A percentile compares a stretch with the other conserved stretches of the same genome.
Evolutionary conservation across 2,329 filamentous ascomycete species (phyloP).

Genomic region (Neofusicoccum sp.): DNA sequence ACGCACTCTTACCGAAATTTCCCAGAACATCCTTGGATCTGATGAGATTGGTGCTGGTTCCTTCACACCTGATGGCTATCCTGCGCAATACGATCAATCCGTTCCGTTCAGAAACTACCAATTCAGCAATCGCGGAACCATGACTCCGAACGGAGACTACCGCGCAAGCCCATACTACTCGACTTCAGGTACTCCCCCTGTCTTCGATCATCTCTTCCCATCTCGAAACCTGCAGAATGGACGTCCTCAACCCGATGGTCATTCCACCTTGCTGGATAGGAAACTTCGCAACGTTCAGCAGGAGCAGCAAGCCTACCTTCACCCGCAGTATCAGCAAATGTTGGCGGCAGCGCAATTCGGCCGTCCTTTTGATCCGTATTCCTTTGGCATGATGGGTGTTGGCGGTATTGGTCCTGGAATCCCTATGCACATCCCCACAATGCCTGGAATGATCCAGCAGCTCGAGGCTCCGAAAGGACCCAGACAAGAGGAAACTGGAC

Average conservation of each 20-base stretch:
- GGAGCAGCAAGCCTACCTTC: constrained; percentile 36
- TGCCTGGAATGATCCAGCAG: constrained; percentile 39
- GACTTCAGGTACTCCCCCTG: constrained; percentile 47
- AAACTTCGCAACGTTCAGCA: constrained; percentile 53
- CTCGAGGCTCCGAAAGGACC: constrained; percentile 46
- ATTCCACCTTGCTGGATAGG: constrained; percentile 51
- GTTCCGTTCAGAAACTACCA: constrained; percentile 44
- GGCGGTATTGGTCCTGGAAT: constrained; percentile 37
- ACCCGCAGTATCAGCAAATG: constrained; percentile 27
- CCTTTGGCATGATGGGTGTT: constrained; percentile 6
- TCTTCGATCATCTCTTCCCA: constrained; percentile 47
- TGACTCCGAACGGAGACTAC: constrained; percentile 46
- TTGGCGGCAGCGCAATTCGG: constrained; percentile 38
- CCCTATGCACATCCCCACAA: constrained; percentile 38
- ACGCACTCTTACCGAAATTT: constrained; percentile 27
- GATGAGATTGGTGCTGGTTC: constrained; percentile 31
- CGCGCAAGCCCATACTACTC: constrained; percentile 53
- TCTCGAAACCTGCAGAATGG: constrained; percentile 43
- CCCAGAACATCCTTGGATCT: constrained; percentile 27
- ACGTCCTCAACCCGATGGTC: constrained; percentile 42
- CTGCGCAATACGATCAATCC: constrained; percentile 36
- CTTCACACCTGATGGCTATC: constrained; percentile 40
- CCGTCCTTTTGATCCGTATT: constrained; percentile 30
- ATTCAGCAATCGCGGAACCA: constrained; percentile 47
- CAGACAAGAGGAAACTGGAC: constrained; percentile 61